Evolutionary conservation across 2,329 filamentous ascomycete genomes (phyloP).

Genomic region (Xylariaceae sp.): DNA sequence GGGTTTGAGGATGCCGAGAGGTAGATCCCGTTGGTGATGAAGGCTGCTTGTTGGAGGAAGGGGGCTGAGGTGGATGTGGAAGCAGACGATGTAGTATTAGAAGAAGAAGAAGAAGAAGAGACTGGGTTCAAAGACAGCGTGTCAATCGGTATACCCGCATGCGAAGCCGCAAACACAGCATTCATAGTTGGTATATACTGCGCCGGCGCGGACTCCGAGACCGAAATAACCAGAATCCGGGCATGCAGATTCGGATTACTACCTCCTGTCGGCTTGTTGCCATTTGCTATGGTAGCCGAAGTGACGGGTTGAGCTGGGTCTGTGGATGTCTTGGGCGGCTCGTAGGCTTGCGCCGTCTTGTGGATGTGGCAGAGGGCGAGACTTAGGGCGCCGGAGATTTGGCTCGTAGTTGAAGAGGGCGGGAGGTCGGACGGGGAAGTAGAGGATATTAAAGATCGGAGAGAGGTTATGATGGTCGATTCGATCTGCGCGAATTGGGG

Average conservation of each 20-base stretch:
- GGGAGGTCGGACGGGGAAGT: conserved; percentile 64
- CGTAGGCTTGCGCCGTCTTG: conserved; percentile 66
- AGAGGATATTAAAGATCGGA: conserved; percentile 66
- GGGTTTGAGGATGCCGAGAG: conserved; percentile 49
- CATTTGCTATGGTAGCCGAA: conserved; percentile 25
- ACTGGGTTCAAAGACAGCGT: no score
- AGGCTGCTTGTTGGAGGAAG: conserved; percentile 85
- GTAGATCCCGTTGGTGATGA: conserved; percentile 58
- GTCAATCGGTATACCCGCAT: conserved; percentile 84
- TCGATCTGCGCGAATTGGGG: conserved; percentile 88
- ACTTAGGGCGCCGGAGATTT: conserved; percentile 86
- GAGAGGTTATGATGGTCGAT: conserved; percentile 68
- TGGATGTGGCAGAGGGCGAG: conserved; percentile 88
- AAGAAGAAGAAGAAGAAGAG: no score
- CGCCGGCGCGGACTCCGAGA: conserved; percentile 77
- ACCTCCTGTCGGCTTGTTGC: no score
- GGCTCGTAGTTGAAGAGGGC: conserved; percentile 73
- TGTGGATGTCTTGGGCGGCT: conserved; percentile 48
- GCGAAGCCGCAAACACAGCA: conserved; percentile 89
- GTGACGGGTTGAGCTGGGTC: conserved; percentile 34
- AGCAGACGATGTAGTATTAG: no score
- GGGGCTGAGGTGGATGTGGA: conserved; percentile 74
- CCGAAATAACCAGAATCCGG: conserved; percentile 84
- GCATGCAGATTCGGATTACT: conserved; percentile 57
- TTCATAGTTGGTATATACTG: conserved; percentile 99